These are phyloP conservation scores for Cyanidium caldarium DNA, from an alignment of 23 red algal genomes.

Conservation along the genomic window DNA sequence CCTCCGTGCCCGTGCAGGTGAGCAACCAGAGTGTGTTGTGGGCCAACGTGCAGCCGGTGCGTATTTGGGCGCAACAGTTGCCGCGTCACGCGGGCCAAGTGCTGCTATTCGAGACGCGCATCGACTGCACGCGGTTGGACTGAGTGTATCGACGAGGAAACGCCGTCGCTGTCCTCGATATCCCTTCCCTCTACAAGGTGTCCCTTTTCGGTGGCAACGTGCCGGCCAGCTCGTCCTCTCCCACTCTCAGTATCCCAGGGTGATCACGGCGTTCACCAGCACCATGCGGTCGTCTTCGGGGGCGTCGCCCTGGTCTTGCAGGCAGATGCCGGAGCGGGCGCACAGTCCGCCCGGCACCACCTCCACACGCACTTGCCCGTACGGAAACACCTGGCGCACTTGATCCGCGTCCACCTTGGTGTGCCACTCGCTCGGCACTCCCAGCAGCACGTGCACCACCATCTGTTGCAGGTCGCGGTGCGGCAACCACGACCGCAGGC, in stretches of 20 bases:
- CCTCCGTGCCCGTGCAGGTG: background rate
- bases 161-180: background rate
- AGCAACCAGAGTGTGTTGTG: background rate
- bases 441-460: conserved; percentile 25
- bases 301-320: conserved; percentile 39
- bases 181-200: too few species aligned
- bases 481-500: conserved; percentile 21
- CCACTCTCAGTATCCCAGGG: background rate
- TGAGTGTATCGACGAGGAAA: background rate
- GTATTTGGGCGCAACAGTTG: background rate
- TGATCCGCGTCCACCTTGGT: conserved; percentile 11
- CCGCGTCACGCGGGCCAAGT: background rate
- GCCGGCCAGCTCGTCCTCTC: background rate
- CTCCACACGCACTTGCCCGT: conserved; percentile 17
- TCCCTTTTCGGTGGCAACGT: background rate
- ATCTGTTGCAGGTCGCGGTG: conserved; percentile 36
- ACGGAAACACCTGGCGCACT: conserved; percentile 27
- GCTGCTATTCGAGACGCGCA: background rate
- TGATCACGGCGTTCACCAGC: conserved; percentile 39
- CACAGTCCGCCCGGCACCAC: conserved; percentile 27
- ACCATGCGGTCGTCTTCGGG: conserved; percentile 23
- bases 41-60: background rate
- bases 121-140: background rate
- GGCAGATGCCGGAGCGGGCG: conserved; percentile 20
- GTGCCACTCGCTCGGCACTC: conserved; percentile 22